A percentile compares a stretch with the other conserved stretches of the same genome.
Evolutionary conservation across 345 rosid genomes (phyloP).

Genomic region (Brassica cretica): DNA sequence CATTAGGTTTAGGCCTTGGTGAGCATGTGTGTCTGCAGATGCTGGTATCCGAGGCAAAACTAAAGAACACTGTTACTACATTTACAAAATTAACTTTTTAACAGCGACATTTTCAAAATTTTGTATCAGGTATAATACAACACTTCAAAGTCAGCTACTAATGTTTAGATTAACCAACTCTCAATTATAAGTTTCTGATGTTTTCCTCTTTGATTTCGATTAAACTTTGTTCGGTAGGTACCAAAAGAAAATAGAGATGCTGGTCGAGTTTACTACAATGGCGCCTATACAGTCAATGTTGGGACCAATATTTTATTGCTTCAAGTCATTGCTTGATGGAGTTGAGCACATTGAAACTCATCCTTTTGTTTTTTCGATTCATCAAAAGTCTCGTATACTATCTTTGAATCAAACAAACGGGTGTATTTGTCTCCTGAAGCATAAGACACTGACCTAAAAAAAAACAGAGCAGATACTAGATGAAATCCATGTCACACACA

Average conservation of each 20-base stretch:
- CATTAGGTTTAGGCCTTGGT: neutral
- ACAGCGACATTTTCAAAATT: too few relatives aligned
- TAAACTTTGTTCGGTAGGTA: slow-evolving; percentile 6
- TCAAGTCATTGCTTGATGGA: neutral
- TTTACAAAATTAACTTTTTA: too few relatives aligned
- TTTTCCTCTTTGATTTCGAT: neutral
- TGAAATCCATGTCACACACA: too few relatives aligned
- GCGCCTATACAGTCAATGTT: neutral
- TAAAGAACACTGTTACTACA: too few relatives aligned
- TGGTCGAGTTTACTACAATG: neutral
- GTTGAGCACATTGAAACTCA: neutral
- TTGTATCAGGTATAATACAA: neutral
- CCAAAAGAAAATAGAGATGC: neutral
- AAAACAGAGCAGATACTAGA: too few relatives aligned
- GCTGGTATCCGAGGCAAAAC: neutral
- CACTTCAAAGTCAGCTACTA: neutral
- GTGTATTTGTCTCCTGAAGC: slow-evolving; percentile 77
- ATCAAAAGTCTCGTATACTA: neutral
- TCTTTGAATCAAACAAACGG: neutral
- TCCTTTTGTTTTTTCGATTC: too few relatives aligned
- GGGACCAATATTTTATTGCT: neutral
- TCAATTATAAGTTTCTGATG: neutral
- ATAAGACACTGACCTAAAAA: slow-evolving; percentile 61
- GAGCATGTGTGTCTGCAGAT: slow-evolving; percentile 8
- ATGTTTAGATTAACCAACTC: neutral